Evolutionary conservation across 2,329 filamentous ascomycete species (phyloP).

Genomic region (Diaporthe caulivora): DNA sequence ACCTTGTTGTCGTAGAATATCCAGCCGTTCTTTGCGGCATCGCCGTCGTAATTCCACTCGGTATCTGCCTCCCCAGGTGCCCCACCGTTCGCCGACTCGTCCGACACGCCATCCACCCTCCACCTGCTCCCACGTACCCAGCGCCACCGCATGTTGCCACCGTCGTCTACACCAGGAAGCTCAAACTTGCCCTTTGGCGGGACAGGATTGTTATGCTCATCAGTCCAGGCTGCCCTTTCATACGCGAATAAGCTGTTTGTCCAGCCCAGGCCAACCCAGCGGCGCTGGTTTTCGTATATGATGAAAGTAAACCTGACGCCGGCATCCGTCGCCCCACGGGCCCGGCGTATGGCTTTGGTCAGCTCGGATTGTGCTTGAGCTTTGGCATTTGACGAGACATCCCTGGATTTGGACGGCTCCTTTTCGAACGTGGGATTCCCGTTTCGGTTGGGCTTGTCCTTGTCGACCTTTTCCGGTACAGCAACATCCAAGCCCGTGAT

Average conservation of each 20-base stretch:
- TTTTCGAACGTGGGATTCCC: slow-evolving; percentile 42
- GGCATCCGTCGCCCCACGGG: slow-evolving; percentile 68
- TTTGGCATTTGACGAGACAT: slow-evolving; percentile 45
- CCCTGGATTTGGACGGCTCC: slow-evolving; percentile 56
- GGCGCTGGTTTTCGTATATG: slow-evolving; percentile 94
- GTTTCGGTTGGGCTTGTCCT: slow-evolving; percentile 44
- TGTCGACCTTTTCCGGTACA: slow-evolving; percentile 44
- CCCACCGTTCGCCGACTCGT: slow-evolving; percentile 56
- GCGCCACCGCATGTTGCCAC: slow-evolving; percentile 69
- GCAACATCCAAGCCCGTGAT: slow-evolving; percentile 85
- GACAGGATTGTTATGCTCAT: slow-evolving; percentile 90
- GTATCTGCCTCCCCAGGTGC: slow-evolving; percentile 47
- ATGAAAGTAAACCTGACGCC: slow-evolving; percentile 97
- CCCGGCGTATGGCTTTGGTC: slow-evolving; percentile 57
- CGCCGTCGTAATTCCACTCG: slow-evolving; percentile 66
- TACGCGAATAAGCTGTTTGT: slow-evolving; percentile 92
- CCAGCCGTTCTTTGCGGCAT: slow-evolving; percentile 82
- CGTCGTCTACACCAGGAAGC: slow-evolving; percentile 72
- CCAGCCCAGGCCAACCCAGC: slow-evolving; percentile 96
- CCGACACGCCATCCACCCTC: slow-evolving; percentile 82
- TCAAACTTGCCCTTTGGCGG: slow-evolving; percentile 79
- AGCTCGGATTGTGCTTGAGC: slow-evolving; percentile 59
- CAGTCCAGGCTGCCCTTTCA: slow-evolving; percentile 92
- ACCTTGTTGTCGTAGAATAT: slow-evolving; percentile 99
- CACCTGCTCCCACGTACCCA: slow-evolving; percentile 91